phyloP scores from a whole-genome alignment of 306 rosid genomes.

The Begonia fuchsioides region DNA sequence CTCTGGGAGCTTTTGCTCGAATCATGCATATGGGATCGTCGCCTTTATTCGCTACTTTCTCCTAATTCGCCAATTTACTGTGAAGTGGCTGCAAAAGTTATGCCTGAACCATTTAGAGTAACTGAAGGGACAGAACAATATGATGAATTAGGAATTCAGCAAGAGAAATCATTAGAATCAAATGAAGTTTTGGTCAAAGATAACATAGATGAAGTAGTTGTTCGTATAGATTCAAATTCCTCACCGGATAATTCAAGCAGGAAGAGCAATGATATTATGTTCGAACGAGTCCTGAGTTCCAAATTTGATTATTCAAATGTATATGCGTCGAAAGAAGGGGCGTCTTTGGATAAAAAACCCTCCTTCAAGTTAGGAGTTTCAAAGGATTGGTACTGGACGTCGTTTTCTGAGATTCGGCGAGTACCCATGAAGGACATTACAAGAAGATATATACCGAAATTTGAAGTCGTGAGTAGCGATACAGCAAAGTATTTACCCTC shows the following conservation, averaged over 20 bases:
- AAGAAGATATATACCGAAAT: slow-evolving; percentile 39
- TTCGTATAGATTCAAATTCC: not conserved
- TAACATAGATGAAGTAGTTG: too few species aligned
- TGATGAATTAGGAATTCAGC: slow-evolving; percentile 7
- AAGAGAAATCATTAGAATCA: slow-evolving; percentile 11
- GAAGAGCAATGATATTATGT: slow-evolving; percentile 5
- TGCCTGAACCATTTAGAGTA: slow-evolving; percentile 7
- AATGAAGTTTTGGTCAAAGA: too few species aligned
- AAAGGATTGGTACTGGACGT: slow-evolving; percentile 64
- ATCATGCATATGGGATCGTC: slow-evolving; percentile 76
- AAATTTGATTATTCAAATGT: slow-evolving; percentile 1
- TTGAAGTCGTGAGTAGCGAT: slow-evolving; percentile 41
- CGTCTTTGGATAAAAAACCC: slow-evolving; percentile 5
- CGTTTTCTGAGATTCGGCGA: slow-evolving; percentile 46
- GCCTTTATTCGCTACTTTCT: slow-evolving; percentile 44
- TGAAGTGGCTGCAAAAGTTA: slow-evolving; percentile 26
- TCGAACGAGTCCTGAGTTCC: not conserved
- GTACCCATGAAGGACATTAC: slow-evolving; percentile 41
- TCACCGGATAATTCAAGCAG: too few species aligned
- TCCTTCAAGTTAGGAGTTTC: slow-evolving; percentile 25
- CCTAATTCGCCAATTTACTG: slow-evolving; percentile 17
- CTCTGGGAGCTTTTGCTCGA: slow-evolving; percentile 77
- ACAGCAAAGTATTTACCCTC: slow-evolving; percentile 36
- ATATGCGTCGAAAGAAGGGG: slow-evolving; percentile 15
- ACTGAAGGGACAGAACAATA: slow-evolving; percentile 8